Conservation (phyloP, 306 rosid genomes). For the Pyrus betulifolia region DNA sequence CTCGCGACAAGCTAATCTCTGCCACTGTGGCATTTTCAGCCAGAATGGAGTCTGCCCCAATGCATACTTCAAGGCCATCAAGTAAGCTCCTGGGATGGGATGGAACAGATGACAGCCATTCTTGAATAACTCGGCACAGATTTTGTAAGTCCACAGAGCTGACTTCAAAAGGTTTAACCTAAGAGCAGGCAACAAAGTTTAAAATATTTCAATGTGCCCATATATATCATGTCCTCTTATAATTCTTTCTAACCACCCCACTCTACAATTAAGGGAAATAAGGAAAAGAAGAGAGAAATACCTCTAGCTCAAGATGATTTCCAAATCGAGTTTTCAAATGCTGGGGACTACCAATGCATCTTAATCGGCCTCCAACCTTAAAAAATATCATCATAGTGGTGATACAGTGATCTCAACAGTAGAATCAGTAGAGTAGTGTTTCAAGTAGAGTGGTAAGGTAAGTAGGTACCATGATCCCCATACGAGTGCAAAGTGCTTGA, state of each 20-base stretch:
- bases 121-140: conserved; percentile 64
- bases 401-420: conserved; percentile 1
- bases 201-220: conserved; percentile 18
- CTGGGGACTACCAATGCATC: conserved; percentile 94
- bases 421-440: neutral
- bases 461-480: conserved; percentile 77
- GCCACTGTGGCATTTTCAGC: conserved; percentile 62
- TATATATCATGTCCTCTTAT: neutral
- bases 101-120: conserved; percentile 48
- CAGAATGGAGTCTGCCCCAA: conserved; percentile 56
- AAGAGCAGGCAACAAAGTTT: conserved; percentile 14
- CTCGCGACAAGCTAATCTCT: conserved; percentile 71
- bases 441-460: conserved; percentile 19
- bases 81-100: conserved; percentile 77
- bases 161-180: conserved; percentile 89
- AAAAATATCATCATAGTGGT: conserved; percentile 18
- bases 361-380: conserved; percentile 83
- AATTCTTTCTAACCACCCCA: neutral
- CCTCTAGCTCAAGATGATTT: conserved; percentile 93
- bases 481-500: conserved; percentile 90
- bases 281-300: conserved; percentile 8
- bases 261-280: neutral
- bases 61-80: conserved; percentile 79
- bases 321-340: conserved; percentile 89
- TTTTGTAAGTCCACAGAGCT: conserved; percentile 56